phyloP scores from a whole-genome alignment of 1,284 basidiomycete genomes.

The Pholiota adiposa region DNA sequence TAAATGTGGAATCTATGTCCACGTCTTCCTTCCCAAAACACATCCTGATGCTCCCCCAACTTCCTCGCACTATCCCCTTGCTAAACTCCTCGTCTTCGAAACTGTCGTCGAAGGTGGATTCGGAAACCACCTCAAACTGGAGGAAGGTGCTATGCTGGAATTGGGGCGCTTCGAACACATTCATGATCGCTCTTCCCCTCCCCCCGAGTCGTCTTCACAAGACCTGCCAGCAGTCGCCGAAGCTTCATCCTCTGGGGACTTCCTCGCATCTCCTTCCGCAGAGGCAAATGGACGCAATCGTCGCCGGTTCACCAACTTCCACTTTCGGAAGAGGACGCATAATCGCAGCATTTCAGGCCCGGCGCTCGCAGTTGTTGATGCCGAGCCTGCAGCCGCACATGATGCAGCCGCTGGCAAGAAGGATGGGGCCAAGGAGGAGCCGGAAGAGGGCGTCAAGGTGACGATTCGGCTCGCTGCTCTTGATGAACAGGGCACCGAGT shows the following conservation, averaged over 20 bases:
- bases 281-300: conserved; percentile 25
- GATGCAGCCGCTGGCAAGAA: conserved; percentile 38
- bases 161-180: conserved; percentile 65
- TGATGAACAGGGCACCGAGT: conserved; percentile 67
- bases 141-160: conserved; percentile 76
- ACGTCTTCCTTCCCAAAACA: conserved; percentile 68
- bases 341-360: conserved; percentile 66
- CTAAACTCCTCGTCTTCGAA: conserved; percentile 70
- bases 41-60: conserved; percentile 54
- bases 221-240: conserved; percentile 7
- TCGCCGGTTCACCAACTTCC: conserved; percentile 68
- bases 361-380: conserved; percentile 77
- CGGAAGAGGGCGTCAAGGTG: conserved; percentile 71
- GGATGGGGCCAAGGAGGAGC: conserved; percentile 46
- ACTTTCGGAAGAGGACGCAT: conserved; percentile 57
- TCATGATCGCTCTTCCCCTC: conserved; percentile 7
- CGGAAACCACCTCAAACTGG: conserved; percentile 69
- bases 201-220: conserved; percentile 1
- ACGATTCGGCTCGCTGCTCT: conserved; percentile 79
- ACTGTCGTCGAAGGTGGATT: conserved; percentile 83
- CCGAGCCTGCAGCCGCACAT: conserved; percentile 33
- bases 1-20: conserved; percentile 76
- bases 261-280: conserved; percentile 19
- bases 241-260: conserved; percentile 13
- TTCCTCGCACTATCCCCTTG: conserved; percentile 45